A percentile compares a stretch with the other conserved stretches of the same genome.
Evolutionary conservation across 257 asterid species (phyloP).

Genomic region (Nicotiana undulata): DNA sequence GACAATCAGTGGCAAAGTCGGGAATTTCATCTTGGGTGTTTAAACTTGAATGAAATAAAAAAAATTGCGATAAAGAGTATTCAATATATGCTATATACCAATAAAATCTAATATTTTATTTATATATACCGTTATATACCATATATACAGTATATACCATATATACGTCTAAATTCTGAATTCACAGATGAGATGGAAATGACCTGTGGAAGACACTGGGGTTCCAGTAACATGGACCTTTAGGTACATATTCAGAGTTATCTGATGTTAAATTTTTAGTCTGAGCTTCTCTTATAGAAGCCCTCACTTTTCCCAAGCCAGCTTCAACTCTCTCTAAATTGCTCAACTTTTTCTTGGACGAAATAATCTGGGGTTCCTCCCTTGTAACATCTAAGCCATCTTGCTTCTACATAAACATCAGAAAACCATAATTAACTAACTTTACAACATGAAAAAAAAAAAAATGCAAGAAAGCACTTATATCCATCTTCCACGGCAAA

Average conservation of each 20-base stretch:
- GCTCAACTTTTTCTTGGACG: slow-evolving; percentile 18
- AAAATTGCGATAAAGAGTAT: no score
- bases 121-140: no score
- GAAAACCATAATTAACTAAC: neutral
- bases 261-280: neutral
- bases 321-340: slow-evolving; percentile 36
- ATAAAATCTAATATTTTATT: no score
- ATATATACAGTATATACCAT: no score
- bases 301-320: slow-evolving; percentile 38
- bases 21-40: no score
- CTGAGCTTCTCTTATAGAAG: slow-evolving; percentile 30
- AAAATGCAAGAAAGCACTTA: no score
- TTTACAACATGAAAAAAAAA: no score
- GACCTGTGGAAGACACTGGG: slow-evolving; percentile 49
- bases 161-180: neutral
- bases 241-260: slow-evolving; percentile 42
- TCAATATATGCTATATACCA: no score
- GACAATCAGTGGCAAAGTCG: no score
- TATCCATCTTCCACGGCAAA: no score
- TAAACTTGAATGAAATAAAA: no score
- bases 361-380: slow-evolving; percentile 13
- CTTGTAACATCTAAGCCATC: slow-evolving; percentile 14
- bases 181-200: neutral
- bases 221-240: slow-evolving; percentile 52
- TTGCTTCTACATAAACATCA: slow-evolving; percentile 16